These are phyloP conservation scores for Botryosphaeria dothidea DNA, from an alignment of 2,329 filamentous ascomycete genomes.

Conservation along the genomic window DNA sequence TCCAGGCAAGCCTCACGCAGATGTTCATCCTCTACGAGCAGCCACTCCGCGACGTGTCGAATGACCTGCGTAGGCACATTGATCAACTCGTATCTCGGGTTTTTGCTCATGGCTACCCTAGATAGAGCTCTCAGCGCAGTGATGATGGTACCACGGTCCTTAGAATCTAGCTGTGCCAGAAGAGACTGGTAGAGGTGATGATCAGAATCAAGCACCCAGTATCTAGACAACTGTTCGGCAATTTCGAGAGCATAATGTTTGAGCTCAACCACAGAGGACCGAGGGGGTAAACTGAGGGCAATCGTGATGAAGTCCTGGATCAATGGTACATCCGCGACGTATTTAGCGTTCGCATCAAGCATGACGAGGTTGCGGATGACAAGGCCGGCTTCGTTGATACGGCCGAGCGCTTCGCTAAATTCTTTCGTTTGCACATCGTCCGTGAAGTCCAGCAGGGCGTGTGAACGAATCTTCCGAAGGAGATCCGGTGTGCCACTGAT, in stretches of 20 bases:
- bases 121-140: constrained; percentile 79
- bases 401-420: constrained; percentile 69
- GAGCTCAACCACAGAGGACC: constrained; percentile 74
- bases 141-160: constrained; percentile 80
- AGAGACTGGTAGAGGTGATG: constrained; percentile 81
- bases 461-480: constrained; percentile 67
- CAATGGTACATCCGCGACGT: constrained; percentile 72
- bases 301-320: constrained; percentile 83
- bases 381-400: constrained; percentile 81
- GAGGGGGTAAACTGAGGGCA: constrained; percentile 72
- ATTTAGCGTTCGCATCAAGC: constrained; percentile 81
- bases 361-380: constrained; percentile 97
- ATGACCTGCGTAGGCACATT: constrained; percentile 72
- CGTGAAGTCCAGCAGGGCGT: constrained; percentile 60
- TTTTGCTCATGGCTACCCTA: constrained; percentile 81
- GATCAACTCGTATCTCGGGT: constrained; percentile 56
- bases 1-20: constrained; percentile 85
- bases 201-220: constrained; percentile 67
- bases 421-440: constrained; percentile 72
- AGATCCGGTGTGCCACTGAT: constrained; percentile 69
- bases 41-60: constrained; percentile 69
- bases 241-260: constrained; percentile 92
- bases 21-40: constrained; percentile 85
- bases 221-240: constrained; percentile 85
- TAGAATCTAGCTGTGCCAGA: constrained; percentile 52